Evolutionary conservation across 108 stramenopile species (phyloP).

Genomic region (Cyclotella choctawhatcheeana): DNA sequence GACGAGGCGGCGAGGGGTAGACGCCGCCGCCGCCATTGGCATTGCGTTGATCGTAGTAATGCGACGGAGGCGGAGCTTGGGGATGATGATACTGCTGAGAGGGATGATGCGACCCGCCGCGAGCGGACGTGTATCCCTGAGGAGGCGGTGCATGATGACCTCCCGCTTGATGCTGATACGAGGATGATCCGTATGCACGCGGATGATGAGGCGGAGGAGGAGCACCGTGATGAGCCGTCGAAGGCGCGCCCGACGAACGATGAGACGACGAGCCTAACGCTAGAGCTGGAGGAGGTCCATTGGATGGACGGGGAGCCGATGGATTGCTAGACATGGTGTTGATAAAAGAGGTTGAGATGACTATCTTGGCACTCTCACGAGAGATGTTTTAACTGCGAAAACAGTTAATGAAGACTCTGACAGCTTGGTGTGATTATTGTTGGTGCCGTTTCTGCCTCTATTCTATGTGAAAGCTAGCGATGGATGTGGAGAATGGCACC

Average conservation of each 20-base stretch:
- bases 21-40: no score
- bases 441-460: neutral
- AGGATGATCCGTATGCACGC: neutral
- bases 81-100: neutral
- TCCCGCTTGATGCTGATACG: neutral
- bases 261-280: neutral
- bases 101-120: no score
- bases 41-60: no score
- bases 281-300: neutral
- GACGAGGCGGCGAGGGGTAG: neutral
- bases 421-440: constrained; percentile 3
- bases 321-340: neutral
- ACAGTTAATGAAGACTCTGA: neutral
- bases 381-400: neutral
- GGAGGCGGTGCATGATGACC: neutral
- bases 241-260: neutral
- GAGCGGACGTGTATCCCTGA: no score
- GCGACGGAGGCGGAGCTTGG: no score
- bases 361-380: constrained; percentile 14
- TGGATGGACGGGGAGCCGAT: neutral
- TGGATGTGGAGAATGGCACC: neutral
- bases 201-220: constrained; percentile 4
- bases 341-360: neutral
- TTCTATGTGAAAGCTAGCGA: neutral
- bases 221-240: neutral